Evolutionary conservation across 2,329 filamentous ascomycete genomes (phyloP).

Genomic region (Camillea tinctor): DNA sequence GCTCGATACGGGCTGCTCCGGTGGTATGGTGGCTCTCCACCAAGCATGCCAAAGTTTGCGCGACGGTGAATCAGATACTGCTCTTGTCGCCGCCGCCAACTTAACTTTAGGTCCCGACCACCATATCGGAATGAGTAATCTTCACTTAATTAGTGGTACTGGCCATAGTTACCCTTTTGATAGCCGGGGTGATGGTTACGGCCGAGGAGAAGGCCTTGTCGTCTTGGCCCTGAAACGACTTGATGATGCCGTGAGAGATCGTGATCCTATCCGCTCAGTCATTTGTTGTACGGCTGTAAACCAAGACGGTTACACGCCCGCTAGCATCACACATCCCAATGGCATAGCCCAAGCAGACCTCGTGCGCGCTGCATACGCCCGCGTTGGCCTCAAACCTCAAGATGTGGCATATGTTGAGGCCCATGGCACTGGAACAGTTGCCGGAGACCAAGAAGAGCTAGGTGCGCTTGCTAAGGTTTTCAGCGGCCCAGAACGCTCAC

Average conservation of each 20-base stretch:
- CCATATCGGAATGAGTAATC: slow-evolving; percentile 14
- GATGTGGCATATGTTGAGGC: slow-evolving; percentile 26
- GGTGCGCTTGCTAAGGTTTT: slow-evolving; percentile 12
- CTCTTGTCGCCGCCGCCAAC: slow-evolving; percentile 28
- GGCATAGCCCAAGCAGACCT: slow-evolving; percentile 21
- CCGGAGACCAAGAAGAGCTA: slow-evolving; percentile 17
- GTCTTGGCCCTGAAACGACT: slow-evolving; percentile 38
- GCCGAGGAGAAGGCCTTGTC: slow-evolving; percentile 38
- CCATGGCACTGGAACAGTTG: slow-evolving; percentile 27
- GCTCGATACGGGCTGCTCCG: slow-evolving; percentile 36
- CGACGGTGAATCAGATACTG: slow-evolving; percentile 27
- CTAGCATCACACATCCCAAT: slow-evolving; percentile 36
- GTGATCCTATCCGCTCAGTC: slow-evolving; percentile 26
- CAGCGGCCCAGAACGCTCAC: neutral
- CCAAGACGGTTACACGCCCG: slow-evolving; percentile 38
- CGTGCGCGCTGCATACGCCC: slow-evolving; percentile 18
- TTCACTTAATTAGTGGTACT: slow-evolving; percentile 17
- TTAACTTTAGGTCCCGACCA: slow-evolving; percentile 27
- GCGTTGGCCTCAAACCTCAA: slow-evolving; percentile 13
- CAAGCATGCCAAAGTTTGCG: slow-evolving; percentile 32
- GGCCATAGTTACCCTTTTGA: slow-evolving; percentile 30
- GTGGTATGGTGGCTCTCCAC: slow-evolving; percentile 31
- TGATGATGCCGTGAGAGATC: slow-evolving; percentile 35
- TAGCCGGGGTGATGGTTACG: slow-evolving; percentile 36
- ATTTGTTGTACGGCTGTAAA: slow-evolving; percentile 38